phyloP scores from a whole-genome alignment of 164 flowering plant species.

The Macadamia integrifolia region DNA sequence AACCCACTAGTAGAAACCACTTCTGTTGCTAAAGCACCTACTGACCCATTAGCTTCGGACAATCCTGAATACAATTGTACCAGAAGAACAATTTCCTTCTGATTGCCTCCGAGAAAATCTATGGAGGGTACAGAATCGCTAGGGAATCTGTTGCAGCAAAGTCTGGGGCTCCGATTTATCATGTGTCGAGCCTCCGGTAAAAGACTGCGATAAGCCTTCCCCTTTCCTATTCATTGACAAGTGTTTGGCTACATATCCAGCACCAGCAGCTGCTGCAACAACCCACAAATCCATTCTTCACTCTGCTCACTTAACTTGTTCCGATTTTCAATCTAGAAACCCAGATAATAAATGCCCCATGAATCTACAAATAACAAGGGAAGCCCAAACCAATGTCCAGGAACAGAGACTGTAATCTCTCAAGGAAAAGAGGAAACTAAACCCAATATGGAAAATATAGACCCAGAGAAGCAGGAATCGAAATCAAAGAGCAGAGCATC shows the following conservation, averaged over 20 bases:
- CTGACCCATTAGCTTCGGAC: conserved; percentile 9
- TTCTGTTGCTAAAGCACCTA: conserved; percentile 17
- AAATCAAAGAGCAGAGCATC: background rate
- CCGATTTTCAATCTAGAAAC: conserved; percentile 9
- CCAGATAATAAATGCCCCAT: conserved; percentile 5
- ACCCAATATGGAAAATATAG: background rate
- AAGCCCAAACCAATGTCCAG: background rate
- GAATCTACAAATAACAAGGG: conserved; percentile 4
- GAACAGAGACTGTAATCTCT: background rate
- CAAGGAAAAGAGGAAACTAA: background rate
- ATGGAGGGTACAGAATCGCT: conserved; percentile 19
- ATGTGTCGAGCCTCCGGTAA: conserved; percentile 17
- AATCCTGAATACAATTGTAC: conserved; percentile 11
- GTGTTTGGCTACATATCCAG: conserved; percentile 52
- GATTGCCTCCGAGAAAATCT: conserved; percentile 15
- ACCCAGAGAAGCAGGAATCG: background rate
- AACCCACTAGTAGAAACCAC: conserved; percentile 20
- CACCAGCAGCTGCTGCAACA: conserved; percentile 67
- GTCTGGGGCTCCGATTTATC: conserved; percentile 19
- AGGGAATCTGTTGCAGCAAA: conserved; percentile 4
- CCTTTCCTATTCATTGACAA: conserved; percentile 20
- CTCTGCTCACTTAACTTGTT: conserved; percentile 8
- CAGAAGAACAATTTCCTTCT: conserved; percentile 17
- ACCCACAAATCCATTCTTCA: conserved; percentile 64
- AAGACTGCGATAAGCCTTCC: conserved; percentile 19